phyloP scores from a whole-genome alignment of 768 basidiomycete genomes.

The Strobilomyces dryophilus region DNA sequence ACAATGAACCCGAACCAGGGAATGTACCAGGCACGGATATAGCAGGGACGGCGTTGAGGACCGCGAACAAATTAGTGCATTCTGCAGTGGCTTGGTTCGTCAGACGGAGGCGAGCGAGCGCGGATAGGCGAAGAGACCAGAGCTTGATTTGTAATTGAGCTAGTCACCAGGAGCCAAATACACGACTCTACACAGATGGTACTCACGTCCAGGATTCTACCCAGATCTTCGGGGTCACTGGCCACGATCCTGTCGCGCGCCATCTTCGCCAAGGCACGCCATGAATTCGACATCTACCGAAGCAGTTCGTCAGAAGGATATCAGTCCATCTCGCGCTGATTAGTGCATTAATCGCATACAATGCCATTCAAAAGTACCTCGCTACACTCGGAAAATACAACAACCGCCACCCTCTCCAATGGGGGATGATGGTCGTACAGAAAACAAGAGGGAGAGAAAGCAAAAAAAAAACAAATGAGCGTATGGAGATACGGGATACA shows the following conservation, averaged over 20 bases:
- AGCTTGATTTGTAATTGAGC: slow-evolving; percentile 41
- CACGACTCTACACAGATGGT: neutral
- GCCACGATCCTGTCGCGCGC: slow-evolving; percentile 73
- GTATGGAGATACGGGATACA: slow-evolving; percentile 20
- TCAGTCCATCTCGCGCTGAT: neutral
- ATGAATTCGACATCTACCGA: slow-evolving; percentile 79
- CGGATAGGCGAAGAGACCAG: slow-evolving; percentile 80
- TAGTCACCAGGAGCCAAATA: no score
- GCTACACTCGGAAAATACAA: slow-evolving; percentile 22
- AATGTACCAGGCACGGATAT: slow-evolving; percentile 51
- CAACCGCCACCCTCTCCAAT: slow-evolving; percentile 8
- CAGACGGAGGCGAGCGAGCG: slow-evolving; percentile 73
- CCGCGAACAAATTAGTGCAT: slow-evolving; percentile 73
- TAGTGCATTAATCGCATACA: neutral
- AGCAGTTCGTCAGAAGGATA: slow-evolving; percentile 10
- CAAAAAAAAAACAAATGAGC: slow-evolving; percentile 17
- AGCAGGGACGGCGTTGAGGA: slow-evolving; percentile 57
- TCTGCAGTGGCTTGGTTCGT: slow-evolving; percentile 87
- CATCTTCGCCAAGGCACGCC: slow-evolving; percentile 82
- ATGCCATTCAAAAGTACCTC: slow-evolving; percentile 17
- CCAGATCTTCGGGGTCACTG: slow-evolving; percentile 64
- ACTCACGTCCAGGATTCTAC: slow-evolving; percentile 63
- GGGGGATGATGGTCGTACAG: slow-evolving; percentile 20
- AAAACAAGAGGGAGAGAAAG: slow-evolving; percentile 16
- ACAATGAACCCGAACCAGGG: slow-evolving; percentile 31